Conservation (phyloP, 306 rosid genomes). For the Elaeagnus macrophylla region DNA sequence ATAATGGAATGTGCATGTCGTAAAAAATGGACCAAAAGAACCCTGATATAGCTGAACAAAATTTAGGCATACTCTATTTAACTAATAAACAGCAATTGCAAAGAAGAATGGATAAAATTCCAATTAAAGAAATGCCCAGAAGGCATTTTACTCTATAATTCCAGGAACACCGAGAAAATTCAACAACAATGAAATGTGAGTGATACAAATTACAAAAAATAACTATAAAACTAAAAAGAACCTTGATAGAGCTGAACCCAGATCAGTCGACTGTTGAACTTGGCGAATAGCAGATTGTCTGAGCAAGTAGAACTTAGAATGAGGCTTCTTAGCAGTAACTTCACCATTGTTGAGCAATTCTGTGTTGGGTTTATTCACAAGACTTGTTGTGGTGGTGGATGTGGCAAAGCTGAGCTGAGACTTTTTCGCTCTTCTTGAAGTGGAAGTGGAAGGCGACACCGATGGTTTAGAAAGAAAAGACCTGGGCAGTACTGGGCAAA, state of each 20-base stretch:
- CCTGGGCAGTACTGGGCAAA: no score
- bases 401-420: conserved; percentile 18
- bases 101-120: no score
- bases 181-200: background rate
- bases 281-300: conserved; percentile 46
- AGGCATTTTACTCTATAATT: background rate
- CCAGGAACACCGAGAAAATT: background rate
- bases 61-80: no score
- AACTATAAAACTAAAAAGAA: conserved; percentile 5
- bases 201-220: background rate
- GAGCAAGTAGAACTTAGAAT: conserved; percentile 28
- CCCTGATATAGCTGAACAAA: no score
- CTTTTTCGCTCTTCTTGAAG: conserved; percentile 3
- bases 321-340: conserved; percentile 19
- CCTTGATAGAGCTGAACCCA: conserved; percentile 56
- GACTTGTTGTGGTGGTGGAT: background rate
- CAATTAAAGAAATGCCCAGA: no score
- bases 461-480: no score
- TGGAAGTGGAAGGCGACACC: no score
- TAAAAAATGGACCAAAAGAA: no score
- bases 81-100: no score
- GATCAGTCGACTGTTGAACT: conserved; percentile 45
- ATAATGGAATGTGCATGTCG: no score
- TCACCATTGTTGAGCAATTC: conserved; percentile 2
- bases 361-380: conserved; percentile 6